These are phyloP conservation scores for Neurospora discreta DNA, from an alignment of 495 filamentous ascomycete genomes.

Conservation along the genomic window DNA sequence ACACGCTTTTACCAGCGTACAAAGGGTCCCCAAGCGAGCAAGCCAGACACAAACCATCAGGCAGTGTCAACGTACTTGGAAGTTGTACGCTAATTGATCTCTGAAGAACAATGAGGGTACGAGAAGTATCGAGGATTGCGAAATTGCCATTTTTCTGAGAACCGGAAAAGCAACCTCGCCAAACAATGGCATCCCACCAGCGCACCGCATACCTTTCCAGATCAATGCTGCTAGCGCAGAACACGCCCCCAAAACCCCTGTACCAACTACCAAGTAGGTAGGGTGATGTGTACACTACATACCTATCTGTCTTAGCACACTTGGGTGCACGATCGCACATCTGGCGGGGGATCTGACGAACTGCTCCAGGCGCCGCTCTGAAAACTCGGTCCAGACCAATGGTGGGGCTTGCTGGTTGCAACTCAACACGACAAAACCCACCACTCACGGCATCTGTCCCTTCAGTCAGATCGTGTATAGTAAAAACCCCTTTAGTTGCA, in stretches of 20 bases:
- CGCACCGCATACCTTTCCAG: background rate
- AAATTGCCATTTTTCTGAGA: background rate
- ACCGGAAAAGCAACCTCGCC: background rate
- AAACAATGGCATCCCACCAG: background rate
- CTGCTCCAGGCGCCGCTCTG: background rate
- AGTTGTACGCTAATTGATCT: background rate
- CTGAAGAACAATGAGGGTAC: background rate
- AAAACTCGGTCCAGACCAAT: background rate
- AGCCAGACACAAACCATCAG: background rate
- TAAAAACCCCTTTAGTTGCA: too few relatives aligned
- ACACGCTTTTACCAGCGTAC: background rate
- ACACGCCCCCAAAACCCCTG: too few relatives aligned
- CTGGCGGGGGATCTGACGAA: background rate
- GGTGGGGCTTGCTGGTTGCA: background rate
- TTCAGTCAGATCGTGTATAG: too few relatives aligned
- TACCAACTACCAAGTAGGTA: too few relatives aligned
- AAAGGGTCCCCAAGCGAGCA: background rate
- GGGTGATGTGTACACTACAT: too few relatives aligned
- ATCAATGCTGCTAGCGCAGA: too few relatives aligned
- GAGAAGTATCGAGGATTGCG: background rate
- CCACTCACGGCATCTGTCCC: background rate
- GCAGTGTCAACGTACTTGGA: background rate
- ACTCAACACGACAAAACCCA: background rate
- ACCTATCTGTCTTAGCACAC: background rate
- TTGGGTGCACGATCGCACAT: background rate